Evolutionary conservation across 176 grass and related monocot genomes (phyloP).

Genomic region (Triticum turgidum): DNA sequence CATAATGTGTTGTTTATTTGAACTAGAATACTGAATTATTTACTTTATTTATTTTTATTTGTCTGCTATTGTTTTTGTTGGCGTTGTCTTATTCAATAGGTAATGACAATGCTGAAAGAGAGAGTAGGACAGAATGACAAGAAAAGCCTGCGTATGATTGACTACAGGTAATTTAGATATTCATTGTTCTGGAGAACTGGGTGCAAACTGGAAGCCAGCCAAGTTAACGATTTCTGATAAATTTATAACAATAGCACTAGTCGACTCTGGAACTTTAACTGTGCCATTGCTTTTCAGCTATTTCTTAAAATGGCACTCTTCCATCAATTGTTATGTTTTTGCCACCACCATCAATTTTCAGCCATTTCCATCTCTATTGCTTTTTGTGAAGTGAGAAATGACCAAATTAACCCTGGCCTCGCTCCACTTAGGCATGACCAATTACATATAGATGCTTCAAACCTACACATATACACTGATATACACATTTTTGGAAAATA

Average conservation of each 20-base stretch:
- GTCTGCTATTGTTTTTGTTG: slow-evolving; percentile 1
- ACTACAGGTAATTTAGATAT: slow-evolving; percentile 67
- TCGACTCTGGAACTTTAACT: too few relatives aligned
- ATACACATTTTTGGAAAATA: not conserved
- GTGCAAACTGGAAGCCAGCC: not conserved
- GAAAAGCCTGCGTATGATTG: slow-evolving; percentile 72
- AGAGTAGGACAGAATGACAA: slow-evolving; percentile 84
- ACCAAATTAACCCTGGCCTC: too few relatives aligned
- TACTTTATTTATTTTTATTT: slow-evolving; percentile 8
- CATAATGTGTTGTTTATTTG: not conserved
- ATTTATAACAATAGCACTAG: not conserved
- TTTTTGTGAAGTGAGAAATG: too few relatives aligned
- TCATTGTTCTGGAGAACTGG: not conserved
- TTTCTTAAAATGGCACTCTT: too few relatives aligned
- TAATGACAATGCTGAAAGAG: slow-evolving; percentile 89
- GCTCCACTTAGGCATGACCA: too few relatives aligned
- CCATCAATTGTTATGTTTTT: too few relatives aligned
- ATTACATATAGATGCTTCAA: slow-evolving; percentile 23
- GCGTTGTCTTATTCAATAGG: slow-evolving; percentile 41
- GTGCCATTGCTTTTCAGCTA: too few relatives aligned
- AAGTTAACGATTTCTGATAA: not conserved
- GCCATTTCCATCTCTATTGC: too few relatives aligned
- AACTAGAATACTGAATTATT: slow-evolving; percentile 13
- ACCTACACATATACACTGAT: slow-evolving; percentile 1
- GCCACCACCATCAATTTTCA: too few relatives aligned